These are phyloP conservation scores for Sclerotinia glacialis DNA, from an alignment of 2,329 filamentous ascomycete species.

Conservation along the genomic window DNA sequence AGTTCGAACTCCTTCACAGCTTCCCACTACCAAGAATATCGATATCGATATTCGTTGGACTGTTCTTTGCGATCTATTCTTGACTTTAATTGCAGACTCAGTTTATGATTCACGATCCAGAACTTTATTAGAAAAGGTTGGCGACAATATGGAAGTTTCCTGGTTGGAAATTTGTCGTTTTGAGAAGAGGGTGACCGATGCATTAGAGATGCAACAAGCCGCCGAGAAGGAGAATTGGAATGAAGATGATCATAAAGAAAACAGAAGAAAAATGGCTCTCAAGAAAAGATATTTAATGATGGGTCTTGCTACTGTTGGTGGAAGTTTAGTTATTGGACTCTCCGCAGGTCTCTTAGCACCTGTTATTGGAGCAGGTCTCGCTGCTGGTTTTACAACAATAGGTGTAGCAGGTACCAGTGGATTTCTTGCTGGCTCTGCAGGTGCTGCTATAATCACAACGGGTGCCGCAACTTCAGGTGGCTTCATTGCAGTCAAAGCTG, in stretches of 20 bases:
- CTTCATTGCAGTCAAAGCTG: conserved; percentile 80
- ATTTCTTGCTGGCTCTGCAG: conserved; percentile 88
- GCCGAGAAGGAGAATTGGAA: conserved; percentile 97
- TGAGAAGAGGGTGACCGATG: conserved; percentile 94
- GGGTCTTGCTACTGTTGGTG: conserved; percentile 93
- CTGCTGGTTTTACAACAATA: conserved; percentile 92
- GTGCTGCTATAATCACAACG: conserved; percentile 91
- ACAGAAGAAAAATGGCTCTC: conserved; percentile 73
- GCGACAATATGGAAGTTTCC: conserved; percentile 72
- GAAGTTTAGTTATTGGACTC: conserved; percentile 89
- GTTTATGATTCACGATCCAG: conserved; percentile 88
- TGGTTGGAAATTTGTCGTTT: conserved; percentile 96
- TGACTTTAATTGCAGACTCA: conserved; percentile 94
- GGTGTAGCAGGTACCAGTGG: conserved; percentile 84
- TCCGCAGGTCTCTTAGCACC: conserved; percentile 90
- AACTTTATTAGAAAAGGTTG: conserved; percentile 78
- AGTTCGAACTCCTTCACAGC: conserved; percentile 77
- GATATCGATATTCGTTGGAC: conserved; percentile 98
- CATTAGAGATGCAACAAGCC: conserved; percentile 94
- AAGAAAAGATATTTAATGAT: conserved; percentile 89
- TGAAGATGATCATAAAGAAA: conserved; percentile 90
- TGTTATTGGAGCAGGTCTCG: conserved; percentile 89
- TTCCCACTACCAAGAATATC: conserved; percentile 77
- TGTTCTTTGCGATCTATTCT: conserved; percentile 89
- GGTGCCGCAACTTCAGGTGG: conserved; percentile 82